Percentiles rank a stretch among this genome's conserved stretches.
phyloP scores from a whole-genome alignment of 73 alveolate genomes.

The Uronychia binucleata region DNA sequence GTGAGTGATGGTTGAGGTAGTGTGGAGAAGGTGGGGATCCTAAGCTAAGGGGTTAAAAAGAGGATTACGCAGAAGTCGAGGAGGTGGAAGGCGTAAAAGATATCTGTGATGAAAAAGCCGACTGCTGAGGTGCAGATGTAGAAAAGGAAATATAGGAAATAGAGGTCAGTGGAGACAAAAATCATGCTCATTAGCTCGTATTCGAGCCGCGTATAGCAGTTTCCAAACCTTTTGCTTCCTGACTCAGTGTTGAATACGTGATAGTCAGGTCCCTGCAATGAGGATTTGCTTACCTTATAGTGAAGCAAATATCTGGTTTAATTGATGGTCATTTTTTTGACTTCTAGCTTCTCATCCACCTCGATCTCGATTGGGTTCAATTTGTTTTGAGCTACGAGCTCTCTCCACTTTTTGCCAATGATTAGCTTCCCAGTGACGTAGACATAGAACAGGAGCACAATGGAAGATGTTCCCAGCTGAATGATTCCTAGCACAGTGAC shows the following conservation, averaged over 20 bases:
- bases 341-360: constrained; percentile 38
- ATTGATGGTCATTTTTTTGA: constrained; percentile 30
- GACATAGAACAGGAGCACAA: constrained; percentile 43
- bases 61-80: constrained; percentile 33
- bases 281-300: background rate
- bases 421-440: constrained; percentile 37
- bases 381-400: background rate
- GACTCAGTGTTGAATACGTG: constrained; percentile 43
- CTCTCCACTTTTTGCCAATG: constrained; percentile 49
- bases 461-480: constrained; percentile 16
- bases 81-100: constrained; percentile 50
- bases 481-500: constrained; percentile 13
- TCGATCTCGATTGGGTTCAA: background rate
- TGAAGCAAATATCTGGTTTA: constrained; percentile 9
- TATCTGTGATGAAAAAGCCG: constrained; percentile 34
- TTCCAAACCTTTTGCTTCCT: constrained; percentile 38
- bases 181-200: constrained; percentile 34
- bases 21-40: constrained; percentile 28
- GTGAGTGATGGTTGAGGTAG: constrained; percentile 4
- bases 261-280: constrained; percentile 48
- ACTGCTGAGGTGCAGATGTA: constrained; percentile 42
- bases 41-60: background rate
- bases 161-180: constrained; percentile 43
- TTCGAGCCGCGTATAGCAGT: constrained; percentile 41
- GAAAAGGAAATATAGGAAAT: constrained; percentile 55